phyloP scores from a whole-genome alignment of 352 stramenopile genomes.

The Phytopythium helicoides region DNA sequence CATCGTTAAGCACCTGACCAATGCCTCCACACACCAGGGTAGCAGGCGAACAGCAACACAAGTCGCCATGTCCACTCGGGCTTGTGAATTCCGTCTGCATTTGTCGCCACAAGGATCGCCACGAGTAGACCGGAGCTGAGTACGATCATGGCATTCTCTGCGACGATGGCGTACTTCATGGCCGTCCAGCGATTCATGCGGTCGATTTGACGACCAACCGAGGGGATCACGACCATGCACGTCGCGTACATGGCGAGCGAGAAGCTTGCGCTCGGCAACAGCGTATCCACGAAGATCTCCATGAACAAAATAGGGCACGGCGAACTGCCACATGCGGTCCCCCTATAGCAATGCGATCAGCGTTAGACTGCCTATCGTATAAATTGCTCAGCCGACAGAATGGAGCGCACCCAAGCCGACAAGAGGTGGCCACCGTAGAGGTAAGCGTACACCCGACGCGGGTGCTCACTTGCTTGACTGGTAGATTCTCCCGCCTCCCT shows the following conservation, averaged over 20 bases:
- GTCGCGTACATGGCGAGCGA: conserved; percentile 72
- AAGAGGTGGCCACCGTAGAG: conserved; percentile 75
- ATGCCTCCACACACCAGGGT: conserved; percentile 65
- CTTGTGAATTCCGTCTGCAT: conserved; percentile 54
- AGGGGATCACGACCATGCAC: conserved; percentile 69
- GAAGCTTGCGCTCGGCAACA: conserved; percentile 74
- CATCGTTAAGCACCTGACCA: conserved; percentile 74
- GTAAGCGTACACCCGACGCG: conserved; percentile 53
- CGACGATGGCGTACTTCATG: conserved; percentile 68
- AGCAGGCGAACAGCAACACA: conserved; percentile 35
- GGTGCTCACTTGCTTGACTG: conserved; percentile 6
- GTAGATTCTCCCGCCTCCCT: background rate
- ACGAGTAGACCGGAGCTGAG: conserved; percentile 59
- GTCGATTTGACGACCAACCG: conserved; percentile 62
- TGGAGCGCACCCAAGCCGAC: conserved; percentile 56
- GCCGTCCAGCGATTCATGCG: conserved; percentile 60
- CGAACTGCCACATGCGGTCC: conserved; percentile 82
- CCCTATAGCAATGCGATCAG: conserved; percentile 24
- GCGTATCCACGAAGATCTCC: conserved; percentile 81
- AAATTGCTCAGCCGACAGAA: background rate
- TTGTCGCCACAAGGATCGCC: conserved; percentile 59
- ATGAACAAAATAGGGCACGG: conserved; percentile 82
- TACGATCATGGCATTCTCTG: conserved; percentile 80
- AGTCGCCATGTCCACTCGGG: conserved; percentile 52
- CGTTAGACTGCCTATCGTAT: background rate